Conservation (phyloP, 2,329 filamentous ascomycete genomes). For the Zymoseptoria ardabiliae region DNA sequence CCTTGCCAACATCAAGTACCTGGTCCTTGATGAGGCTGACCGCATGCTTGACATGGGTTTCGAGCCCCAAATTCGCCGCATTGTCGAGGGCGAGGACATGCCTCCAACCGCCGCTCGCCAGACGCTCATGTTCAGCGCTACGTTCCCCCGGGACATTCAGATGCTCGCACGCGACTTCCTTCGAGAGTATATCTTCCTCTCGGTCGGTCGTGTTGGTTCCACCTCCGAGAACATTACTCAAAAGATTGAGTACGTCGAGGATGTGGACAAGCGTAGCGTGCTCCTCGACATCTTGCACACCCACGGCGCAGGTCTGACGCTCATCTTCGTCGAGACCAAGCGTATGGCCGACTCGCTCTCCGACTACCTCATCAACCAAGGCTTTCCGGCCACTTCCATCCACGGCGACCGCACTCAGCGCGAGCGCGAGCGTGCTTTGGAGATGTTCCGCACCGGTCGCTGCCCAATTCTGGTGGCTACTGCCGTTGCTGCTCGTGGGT, state of each 20-base stretch:
- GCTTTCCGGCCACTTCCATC: constrained; percentile 95
- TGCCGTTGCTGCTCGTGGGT: constrained; percentile 73
- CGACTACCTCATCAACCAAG: constrained; percentile 97
- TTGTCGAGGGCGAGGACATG: constrained; percentile 98
- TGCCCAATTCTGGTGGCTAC: constrained; percentile 97
- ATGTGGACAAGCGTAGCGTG: constrained; percentile 94
- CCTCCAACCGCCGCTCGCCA: constrained; percentile 74
- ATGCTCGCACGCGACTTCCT: constrained; percentile 98
- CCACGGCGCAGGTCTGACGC: constrained; percentile 76
- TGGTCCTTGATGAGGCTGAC: constrained; percentile 97
- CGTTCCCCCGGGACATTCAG: constrained; percentile 98
- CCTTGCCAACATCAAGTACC: constrained; percentile 96
- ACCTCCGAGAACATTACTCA: constrained; percentile 99
- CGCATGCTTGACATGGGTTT: constrained; percentile 99
- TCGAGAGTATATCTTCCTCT: constrained; percentile 98
- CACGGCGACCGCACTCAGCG: constrained; percentile 98
- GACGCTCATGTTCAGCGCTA: constrained; percentile 99
- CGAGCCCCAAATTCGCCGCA: constrained; percentile 97
- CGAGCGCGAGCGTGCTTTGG: constrained; percentile 93
- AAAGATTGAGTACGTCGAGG: constrained; percentile 96
- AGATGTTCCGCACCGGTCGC: constrained; percentile 93
- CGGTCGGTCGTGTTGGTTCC: constrained; percentile 94
- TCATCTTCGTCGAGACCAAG: constrained; percentile 99
- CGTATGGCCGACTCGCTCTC: constrained; percentile 97
- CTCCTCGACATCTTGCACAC: constrained; percentile 96